These are phyloP conservation scores for Phaeophleospora eucalypticola DNA, from an alignment of 2,329 filamentous ascomycete genomes.

Conservation along the genomic window DNA sequence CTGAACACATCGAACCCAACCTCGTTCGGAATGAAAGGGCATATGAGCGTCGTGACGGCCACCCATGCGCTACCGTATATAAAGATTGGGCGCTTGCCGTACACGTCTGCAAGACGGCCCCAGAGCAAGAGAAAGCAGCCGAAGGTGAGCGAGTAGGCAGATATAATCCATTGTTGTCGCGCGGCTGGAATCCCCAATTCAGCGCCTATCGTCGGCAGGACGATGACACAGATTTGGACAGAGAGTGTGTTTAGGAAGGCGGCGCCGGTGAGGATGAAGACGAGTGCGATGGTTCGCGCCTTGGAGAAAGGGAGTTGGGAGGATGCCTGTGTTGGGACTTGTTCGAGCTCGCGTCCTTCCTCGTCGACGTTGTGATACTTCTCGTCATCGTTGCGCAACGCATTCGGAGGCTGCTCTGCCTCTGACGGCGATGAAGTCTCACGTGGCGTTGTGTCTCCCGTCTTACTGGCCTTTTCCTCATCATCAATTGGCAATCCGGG, in stretches of 20 bases:
- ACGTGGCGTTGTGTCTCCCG: too few species aligned
- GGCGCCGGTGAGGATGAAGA: conserved; percentile 29
- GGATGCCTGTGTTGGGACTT: conserved; percentile 9
- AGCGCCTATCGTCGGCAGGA: conserved; percentile 32
- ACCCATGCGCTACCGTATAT: conserved; percentile 62
- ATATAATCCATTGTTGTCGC: conserved; percentile 56
- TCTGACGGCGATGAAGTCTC: neutral
- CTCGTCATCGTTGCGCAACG: too few species aligned
- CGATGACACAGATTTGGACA: conserved; percentile 33
- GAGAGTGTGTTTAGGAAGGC: conserved; percentile 33
- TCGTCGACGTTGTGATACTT: neutral
- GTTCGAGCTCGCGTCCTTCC: conserved; percentile 5
- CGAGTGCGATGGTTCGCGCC: conserved; percentile 27
- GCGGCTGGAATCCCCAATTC: conserved; percentile 31
- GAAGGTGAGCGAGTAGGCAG: conserved; percentile 62
- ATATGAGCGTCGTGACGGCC: conserved; percentile 54
- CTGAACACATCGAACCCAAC: conserved; percentile 65
- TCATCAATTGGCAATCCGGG: too few species aligned
- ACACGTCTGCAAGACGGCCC: conserved; percentile 64
- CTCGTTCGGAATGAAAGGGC: conserved; percentile 63
- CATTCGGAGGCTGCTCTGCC: neutral
- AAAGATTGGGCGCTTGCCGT: conserved; percentile 63
- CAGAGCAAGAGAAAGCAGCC: conserved; percentile 65
- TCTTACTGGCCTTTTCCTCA: too few species aligned
- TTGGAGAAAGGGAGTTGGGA: conserved; percentile 24